Base-by-base conservation (phyloP, 106 monocot genomes). In the Agapanthus africanus region DNA sequence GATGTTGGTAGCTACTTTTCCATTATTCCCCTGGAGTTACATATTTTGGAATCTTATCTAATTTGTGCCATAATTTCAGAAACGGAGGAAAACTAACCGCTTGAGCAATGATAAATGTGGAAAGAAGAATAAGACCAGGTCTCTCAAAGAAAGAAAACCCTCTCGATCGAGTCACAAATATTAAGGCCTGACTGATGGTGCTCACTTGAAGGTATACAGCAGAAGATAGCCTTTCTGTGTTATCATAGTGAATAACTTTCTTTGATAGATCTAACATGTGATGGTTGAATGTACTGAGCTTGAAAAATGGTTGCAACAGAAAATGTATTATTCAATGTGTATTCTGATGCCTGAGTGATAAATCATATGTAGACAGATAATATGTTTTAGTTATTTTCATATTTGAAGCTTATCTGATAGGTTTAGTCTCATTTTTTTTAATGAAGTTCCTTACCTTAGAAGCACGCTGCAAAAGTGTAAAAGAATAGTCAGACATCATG, bases 171-270 rank as follows among this genome's bases (percentile, higher is more conserved):
- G 82, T 82, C 59, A 82, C 82, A 67, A 82, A 82, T 52, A 82
- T 82, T 30, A 82, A 71, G 18, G 82, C 82, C 71, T 82, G 82
- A 46, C 82, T 82, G 19, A 82, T 82, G 60, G 82, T 74, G 74
- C 82, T 82, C 66, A 82, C 82, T 82, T 82, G 82, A 52, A 82
- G 78, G 65, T 82, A 82, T 11, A 82, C 74, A 30, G 82, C 82
- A 60, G 82, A 82, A 59, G 82, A 74, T 75, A 82, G 37, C 57
- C 40, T 71, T 63, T 76, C 67, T n/a, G 36, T 63, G 37, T 37
- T 68, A 41, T 67, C 51, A 72, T 61, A 81, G n/a, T 1, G 7
- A 15, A 4, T 9, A 6, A 52, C 25, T 13, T 31, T 49, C 57
- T 75, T 65, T 59, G 57, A 47, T 34, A 4, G 15, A 68, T 75